These are phyloP conservation scores for Eucalyptus marginata DNA, from an alignment of 345 rosid species.

Conservation along the genomic window DNA sequence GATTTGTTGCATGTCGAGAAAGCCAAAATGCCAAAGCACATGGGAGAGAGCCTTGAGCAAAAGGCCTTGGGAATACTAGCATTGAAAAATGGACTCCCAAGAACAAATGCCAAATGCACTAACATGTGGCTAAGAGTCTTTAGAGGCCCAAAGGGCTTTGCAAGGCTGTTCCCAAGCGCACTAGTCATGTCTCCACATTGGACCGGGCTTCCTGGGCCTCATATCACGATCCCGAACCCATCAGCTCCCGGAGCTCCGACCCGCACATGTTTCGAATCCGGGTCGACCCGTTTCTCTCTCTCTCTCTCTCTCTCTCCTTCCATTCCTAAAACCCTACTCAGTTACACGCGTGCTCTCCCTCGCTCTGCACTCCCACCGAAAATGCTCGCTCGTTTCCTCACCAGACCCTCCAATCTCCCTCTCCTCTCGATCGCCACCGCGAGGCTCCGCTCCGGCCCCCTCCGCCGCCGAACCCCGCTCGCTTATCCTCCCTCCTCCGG, in stretches of 20 bases:
- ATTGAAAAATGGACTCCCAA: too few species aligned
- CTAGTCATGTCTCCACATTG: neutral
- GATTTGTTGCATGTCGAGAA: too few species aligned
- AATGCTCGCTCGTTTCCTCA: constrained; percentile 66
- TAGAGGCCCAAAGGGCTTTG: too few species aligned
- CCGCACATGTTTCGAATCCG: neutral
- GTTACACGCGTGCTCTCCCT: neutral
- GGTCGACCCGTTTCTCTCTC: neutral
- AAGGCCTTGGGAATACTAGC: too few species aligned
- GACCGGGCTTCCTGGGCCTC: neutral
- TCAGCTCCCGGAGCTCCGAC: neutral
- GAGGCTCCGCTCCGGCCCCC: constrained; percentile 6
- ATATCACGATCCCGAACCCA: neutral
- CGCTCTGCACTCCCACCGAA: neutral
- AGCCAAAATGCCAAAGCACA: too few species aligned
- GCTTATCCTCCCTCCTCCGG: constrained; percentile 14
- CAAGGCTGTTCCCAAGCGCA: too few species aligned
- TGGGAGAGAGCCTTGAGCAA: too few species aligned
- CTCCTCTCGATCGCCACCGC: constrained; percentile 18
- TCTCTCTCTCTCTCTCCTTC: neutral
- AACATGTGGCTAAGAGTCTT: too few species aligned
- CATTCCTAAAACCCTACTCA: neutral
- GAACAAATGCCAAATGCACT: too few species aligned
- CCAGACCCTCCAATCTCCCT: constrained; percentile 51
- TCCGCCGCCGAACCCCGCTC: neutral